Base-by-base conservation (phyloP, 768 basidiomycete genomes). In the Vararia minispora region DNA sequence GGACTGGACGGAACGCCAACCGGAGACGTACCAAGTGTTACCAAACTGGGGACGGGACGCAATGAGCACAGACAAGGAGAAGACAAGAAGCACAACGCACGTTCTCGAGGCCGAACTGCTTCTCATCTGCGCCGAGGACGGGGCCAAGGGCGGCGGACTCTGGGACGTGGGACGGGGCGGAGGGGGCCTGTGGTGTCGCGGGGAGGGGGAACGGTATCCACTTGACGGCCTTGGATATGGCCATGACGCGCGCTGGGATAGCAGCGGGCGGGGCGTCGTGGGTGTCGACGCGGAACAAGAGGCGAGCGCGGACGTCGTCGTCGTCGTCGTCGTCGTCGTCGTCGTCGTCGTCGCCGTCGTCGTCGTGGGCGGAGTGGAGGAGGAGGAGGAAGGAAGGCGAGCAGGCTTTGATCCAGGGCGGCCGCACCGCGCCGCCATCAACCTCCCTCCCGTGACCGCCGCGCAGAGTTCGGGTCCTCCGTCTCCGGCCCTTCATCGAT, bases 31-130 rank as follows among this genome's bases (percentile, higher is more conserved):
- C 90, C 92, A 98, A 33, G 89, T 98, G 58, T 97, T 98, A 28
- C 90, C 91, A 65, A 94, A 95, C 89, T 94, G 47, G 14, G 37
- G 18, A 12, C 27, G 16, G 20, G 33, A 22, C 34, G 5, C 14
- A 28, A 20, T 33, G 14, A n/a, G 35, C 7, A 25, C 35, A 17
- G 20, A 44, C 25, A 41, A 45, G 23, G 40, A 34, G 21, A 39
- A 28, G 18, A 37, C 27, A 37, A 41, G 24, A 35, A 10, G 16
- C 32, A 30, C 18, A 14, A 74, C 90, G 53, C 58, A 92, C 90
- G 59, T 98, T 98, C 69, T 95, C 94, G 37, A 95, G 67, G n/a
- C 94, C 94, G 66, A 92, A 94, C 55, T 77, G 81, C 69, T 90
- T 89, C 42, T 72, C 74, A 60, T 86, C 83, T 41, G 85, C 75